Conservation (phyloP, 306 rosid species). For the Castanospermum australe region DNA sequence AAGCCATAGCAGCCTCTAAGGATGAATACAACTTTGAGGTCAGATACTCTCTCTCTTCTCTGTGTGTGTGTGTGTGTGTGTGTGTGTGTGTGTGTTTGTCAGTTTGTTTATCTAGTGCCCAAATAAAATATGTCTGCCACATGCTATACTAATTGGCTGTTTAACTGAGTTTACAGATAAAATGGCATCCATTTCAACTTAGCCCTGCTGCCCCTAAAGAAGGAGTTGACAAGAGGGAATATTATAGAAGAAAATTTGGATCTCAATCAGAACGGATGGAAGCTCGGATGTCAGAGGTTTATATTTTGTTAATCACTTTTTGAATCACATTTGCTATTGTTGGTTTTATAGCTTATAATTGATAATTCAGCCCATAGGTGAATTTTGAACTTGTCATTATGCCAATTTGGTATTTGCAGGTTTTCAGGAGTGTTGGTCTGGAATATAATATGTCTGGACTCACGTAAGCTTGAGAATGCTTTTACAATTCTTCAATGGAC, state of each 20-base stretch:
- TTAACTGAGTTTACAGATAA: constrained; percentile 48
- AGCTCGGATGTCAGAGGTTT: constrained; percentile 83
- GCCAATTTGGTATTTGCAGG: constrained; percentile 48
- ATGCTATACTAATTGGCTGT: background rate
- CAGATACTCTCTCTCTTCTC: background rate
- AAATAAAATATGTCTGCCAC: background rate
- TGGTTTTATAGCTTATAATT: constrained; percentile 1
- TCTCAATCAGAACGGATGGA: constrained; percentile 53
- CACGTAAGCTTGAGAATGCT: constrained; percentile 60
- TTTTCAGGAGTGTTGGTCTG: constrained; percentile 53
- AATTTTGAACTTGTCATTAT: background rate
- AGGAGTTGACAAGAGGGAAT: constrained; percentile 68
- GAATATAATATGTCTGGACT: constrained; percentile 66
- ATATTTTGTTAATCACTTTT: background rate
- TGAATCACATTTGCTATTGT: background rate
- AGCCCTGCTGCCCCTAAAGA: constrained; percentile 78
- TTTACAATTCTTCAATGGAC: constrained; percentile 22
- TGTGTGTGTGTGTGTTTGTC: background rate
- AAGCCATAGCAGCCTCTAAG: constrained; percentile 64
- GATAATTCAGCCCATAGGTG: constrained; percentile 1
- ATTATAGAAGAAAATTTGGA: constrained; percentile 62
- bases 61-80: background rate
- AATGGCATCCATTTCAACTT: constrained; percentile 90
- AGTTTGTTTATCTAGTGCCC: background rate
- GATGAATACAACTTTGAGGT: constrained; percentile 80